Conservation (phyloP, 1,284 basidiomycete genomes). For the Xanthoconium separans region DNA sequence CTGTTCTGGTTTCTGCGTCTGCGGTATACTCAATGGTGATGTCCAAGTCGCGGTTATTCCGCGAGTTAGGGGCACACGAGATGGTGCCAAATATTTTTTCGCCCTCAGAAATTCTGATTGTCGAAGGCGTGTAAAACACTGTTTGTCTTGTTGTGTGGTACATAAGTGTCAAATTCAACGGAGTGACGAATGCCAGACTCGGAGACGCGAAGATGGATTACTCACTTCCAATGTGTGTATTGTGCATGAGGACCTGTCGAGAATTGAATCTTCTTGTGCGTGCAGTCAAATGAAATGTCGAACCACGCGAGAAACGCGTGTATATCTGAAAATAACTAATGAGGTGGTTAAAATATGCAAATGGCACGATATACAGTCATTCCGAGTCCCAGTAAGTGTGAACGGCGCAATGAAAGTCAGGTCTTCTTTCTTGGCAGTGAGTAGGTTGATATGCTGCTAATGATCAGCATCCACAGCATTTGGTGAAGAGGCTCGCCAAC, state of each 20-base stretch:
- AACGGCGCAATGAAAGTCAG: constrained; percentile 86
- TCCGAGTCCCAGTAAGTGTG: constrained; percentile 79
- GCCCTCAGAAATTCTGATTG: constrained; percentile 61
- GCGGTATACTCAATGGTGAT: constrained; percentile 76
- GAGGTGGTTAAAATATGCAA: not conserved
- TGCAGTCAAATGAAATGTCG: constrained; percentile 94
- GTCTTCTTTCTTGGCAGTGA: constrained; percentile 94
- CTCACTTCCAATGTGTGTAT: constrained; percentile 96
- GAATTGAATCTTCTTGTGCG: constrained; percentile 95
- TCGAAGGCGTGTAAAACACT: constrained; percentile 92
- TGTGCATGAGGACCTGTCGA: constrained; percentile 95
- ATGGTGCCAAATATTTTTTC: constrained; percentile 74
- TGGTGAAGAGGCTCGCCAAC: constrained; percentile 36
- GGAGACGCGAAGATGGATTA: constrained; percentile 15
- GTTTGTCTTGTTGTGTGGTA: constrained; percentile 68
- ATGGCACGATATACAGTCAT: constrained; percentile 74
- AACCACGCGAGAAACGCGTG: constrained; percentile 99
- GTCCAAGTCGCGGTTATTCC: constrained; percentile 93
- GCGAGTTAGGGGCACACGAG: constrained; percentile 80
- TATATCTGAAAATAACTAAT: constrained; percentile 57
- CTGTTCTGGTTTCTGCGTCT: constrained; percentile 36
- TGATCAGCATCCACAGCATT: constrained; percentile 8
- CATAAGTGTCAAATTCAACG: constrained; percentile 1
- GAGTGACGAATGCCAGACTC: not conserved
- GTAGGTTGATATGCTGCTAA: constrained; percentile 81